phyloP scores from a whole-genome alignment of 805 yeast genomes.

The Kodamaea nitidulidarum region DNA sequence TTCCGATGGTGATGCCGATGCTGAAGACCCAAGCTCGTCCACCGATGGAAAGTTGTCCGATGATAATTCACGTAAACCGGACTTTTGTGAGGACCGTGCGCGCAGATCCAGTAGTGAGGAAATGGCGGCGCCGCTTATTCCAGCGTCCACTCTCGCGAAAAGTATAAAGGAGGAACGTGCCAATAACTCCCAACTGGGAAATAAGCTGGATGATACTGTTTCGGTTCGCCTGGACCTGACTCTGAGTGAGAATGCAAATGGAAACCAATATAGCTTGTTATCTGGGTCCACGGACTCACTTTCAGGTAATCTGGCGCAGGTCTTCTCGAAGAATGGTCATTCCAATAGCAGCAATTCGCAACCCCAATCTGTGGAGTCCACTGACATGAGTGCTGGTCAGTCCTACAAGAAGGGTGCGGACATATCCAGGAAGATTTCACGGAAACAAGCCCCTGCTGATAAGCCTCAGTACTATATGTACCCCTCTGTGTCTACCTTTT shows the following conservation, averaged over 20 bases:
- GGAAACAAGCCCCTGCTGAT: too few species aligned
- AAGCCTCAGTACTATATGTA: conserved; percentile 22
- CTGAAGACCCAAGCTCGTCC: conserved; percentile 5
- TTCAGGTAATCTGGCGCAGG: neutral
- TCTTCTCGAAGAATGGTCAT: neutral
- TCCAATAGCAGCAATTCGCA: neutral
- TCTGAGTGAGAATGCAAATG: neutral
- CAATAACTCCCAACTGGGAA: neutral
- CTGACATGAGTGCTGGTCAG: neutral
- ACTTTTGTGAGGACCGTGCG: conserved; percentile 3
- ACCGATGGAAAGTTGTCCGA: conserved; percentile 2
- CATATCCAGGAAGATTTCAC: too few species aligned
- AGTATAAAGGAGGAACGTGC: neutral
- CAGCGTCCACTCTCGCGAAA: neutral
- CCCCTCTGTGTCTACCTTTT: conserved; percentile 17
- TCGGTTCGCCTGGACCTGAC: conserved; percentile 2
- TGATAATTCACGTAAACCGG: too few species aligned
- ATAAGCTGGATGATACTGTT: conserved; percentile 2
- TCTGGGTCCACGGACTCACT: conserved; percentile 1
- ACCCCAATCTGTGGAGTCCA: neutral
- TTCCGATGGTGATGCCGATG: conserved; percentile 5
- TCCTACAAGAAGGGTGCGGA: neutral
- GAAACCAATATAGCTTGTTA: neutral
- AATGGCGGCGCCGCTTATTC: conserved; percentile 8
- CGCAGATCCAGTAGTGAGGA: neutral